phyloP scores from a whole-genome alignment of 441 rosid genomes.

The Isatis lusitanica region DNA sequence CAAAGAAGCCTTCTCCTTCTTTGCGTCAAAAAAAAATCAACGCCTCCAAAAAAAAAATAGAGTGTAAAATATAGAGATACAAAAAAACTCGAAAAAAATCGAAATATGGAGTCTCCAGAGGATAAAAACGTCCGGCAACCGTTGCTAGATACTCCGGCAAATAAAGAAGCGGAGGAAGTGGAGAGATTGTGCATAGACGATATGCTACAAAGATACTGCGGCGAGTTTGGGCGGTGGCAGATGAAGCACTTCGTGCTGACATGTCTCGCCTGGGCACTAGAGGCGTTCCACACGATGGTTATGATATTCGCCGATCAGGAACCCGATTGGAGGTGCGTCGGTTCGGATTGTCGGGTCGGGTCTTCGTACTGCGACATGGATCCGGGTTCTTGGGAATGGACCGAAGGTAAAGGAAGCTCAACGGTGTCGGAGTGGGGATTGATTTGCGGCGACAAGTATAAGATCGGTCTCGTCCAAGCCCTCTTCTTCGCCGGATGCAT shows the following conservation, averaged over 20 bases:
- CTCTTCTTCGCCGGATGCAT: constrained; percentile 84
- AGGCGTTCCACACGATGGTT: constrained; percentile 92
- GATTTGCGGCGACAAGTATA: constrained; percentile 72
- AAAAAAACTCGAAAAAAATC: not conserved
- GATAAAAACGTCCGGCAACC: constrained; percentile 13
- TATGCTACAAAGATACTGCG: constrained; percentile 76
- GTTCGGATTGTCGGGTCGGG: constrained; percentile 44
- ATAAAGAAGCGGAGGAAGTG: constrained; percentile 25
- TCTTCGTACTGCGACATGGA: constrained; percentile 48
- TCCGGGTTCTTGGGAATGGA: constrained; percentile 79
- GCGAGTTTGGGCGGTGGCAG: constrained; percentile 91
- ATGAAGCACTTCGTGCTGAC: constrained; percentile 74
- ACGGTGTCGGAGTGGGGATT: constrained; percentile 84
- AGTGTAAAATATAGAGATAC: not conserved
- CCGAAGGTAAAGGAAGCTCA: constrained; percentile 59
- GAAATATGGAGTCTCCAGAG: constrained; percentile 7
- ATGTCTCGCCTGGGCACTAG: constrained; percentile 84
- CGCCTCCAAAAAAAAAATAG: not conserved
- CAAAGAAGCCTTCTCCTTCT: not conserved
- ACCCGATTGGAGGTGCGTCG: constrained; percentile 48
- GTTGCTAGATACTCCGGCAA: constrained; percentile 19
- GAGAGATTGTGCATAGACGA: constrained; percentile 68
- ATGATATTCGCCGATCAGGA: constrained; percentile 89
- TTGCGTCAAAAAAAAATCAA: constrained; percentile 22
- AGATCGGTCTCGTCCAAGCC: constrained; percentile 83